Evolutionary conservation across 2,329 filamentous ascomycete species (phyloP).

Genomic region (Calonectria naviculata): DNA sequence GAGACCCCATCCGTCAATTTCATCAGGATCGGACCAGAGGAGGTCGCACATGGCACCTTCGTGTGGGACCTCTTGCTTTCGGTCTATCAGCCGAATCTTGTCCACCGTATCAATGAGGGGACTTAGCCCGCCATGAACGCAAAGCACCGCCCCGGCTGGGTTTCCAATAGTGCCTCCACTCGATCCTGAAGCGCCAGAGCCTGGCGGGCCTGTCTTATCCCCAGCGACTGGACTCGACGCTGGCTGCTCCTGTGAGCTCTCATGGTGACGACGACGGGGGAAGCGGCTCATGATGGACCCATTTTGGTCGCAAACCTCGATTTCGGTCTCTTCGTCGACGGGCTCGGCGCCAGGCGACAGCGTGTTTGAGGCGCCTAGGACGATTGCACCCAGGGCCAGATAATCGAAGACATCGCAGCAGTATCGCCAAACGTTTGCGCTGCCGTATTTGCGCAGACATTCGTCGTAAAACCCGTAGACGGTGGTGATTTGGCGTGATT

Average conservation of each 20-base stretch:
- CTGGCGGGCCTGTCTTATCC: conserved; percentile 74
- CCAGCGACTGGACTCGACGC: conserved; percentile 41
- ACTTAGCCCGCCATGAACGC: conserved; percentile 93
- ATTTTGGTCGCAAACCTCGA: conserved; percentile 89
- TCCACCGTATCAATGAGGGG: conserved; percentile 94
- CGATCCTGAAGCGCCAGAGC: conserved; percentile 80
- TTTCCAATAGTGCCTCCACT: conserved; percentile 74
- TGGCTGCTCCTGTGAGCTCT: conserved; percentile 37
- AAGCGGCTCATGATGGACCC: conserved; percentile 83
- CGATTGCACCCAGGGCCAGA: conserved; percentile 88
- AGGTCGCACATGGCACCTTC: conserved; percentile 99
- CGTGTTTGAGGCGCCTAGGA: conserved; percentile 84
- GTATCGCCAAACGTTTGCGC: conserved; percentile 99
- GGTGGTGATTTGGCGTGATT: conserved; percentile 95
- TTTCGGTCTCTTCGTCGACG: conserved; percentile 82
- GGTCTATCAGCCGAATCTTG: conserved; percentile 93
- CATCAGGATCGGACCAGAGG: conserved; percentile 97
- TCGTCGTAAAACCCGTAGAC: conserved; percentile 99
- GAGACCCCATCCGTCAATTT: conserved; percentile 96
- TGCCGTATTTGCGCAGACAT: conserved; percentile 98
- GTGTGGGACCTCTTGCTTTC: conserved; percentile 98
- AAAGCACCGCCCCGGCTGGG: conserved; percentile 86
- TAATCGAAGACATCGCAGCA: conserved; percentile 99
- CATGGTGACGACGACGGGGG: conserved; percentile 58
- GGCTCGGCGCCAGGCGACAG: conserved; percentile 63